Conservation (phyloP, 352 stramenopile genomes). For the Phytophthora ohioensis region DNA sequence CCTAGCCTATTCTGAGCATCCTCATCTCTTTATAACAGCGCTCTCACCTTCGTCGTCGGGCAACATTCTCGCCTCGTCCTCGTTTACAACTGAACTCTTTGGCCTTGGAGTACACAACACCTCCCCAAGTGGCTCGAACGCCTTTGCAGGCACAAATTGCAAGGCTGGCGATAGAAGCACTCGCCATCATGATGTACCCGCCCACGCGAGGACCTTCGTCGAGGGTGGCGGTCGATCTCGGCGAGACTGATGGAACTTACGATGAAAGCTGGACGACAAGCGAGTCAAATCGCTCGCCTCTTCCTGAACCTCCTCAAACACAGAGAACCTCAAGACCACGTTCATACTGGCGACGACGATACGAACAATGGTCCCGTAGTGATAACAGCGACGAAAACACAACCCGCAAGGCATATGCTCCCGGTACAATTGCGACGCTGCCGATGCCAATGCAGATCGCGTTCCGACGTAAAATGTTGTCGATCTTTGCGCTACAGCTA, state of each 20-base stretch:
- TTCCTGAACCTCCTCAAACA: conserved; percentile 2
- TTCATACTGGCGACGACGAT: conserved; percentile 41
- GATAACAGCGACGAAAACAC: conserved; percentile 26
- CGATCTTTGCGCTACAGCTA: conserved; percentile 55
- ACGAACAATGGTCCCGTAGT: conserved; percentile 30
- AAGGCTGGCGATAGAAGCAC: conserved; percentile 11
- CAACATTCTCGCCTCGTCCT: conserved; percentile 28
- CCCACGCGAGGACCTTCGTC: conserved; percentile 25
- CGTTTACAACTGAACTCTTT: conserved; percentile 2
- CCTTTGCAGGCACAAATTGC: conserved; percentile 17
- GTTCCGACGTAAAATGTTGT: conserved; percentile 59
- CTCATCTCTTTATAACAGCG: conserved; percentile 3
- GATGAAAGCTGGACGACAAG: conserved; percentile 19
- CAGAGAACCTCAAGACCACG: conserved; percentile 8
- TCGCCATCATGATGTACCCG: conserved; percentile 34
- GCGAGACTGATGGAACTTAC: conserved; percentile 29
- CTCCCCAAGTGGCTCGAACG: conserved; percentile 3
- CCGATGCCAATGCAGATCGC: conserved; percentile 52
- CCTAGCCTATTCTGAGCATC: conserved; percentile 30
- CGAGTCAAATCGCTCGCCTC: conserved; percentile 8
- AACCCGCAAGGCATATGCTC: conserved; percentile 29
- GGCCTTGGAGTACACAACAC: not conserved
- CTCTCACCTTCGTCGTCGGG: conserved; percentile 13
- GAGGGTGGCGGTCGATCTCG: conserved; percentile 35
- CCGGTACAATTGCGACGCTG: conserved; percentile 45